These are phyloP conservation scores for Albugo candida DNA, from an alignment of 352 stramenopile species.

Conservation along the genomic window DNA sequence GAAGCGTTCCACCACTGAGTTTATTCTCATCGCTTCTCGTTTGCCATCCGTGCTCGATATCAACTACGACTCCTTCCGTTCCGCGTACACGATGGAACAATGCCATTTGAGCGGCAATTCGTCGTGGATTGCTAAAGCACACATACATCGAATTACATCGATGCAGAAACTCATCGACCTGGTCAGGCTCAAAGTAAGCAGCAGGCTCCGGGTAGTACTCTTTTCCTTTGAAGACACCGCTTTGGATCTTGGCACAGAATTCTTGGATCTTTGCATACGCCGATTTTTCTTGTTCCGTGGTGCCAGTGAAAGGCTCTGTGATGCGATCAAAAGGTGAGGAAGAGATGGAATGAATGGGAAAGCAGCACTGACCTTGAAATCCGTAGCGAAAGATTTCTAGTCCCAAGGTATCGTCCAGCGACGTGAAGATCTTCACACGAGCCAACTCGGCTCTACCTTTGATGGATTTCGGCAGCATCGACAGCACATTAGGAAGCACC, in stretches of 20 bases:
- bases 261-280: slow-evolving; percentile 33
- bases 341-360: not conserved
- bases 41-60: slow-evolving; percentile 73
- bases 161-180: slow-evolving; percentile 43
- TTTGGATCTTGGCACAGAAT: slow-evolving; percentile 55
- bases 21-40: slow-evolving; percentile 69
- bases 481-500: slow-evolving; percentile 44
- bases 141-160: slow-evolving; percentile 69
- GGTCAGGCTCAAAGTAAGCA: slow-evolving; percentile 32
- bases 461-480: slow-evolving; percentile 41
- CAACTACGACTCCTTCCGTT: slow-evolving; percentile 51
- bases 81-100: slow-evolving; percentile 44
- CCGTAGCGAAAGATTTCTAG: slow-evolving; percentile 78
- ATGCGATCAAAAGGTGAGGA: not conserved
- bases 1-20: slow-evolving; percentile 21
- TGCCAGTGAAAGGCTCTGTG: slow-evolving; percentile 34
- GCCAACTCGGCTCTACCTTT: slow-evolving; percentile 32
- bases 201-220: slow-evolving; percentile 28
- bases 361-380: slow-evolving; percentile 16
- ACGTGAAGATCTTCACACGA: slow-evolving; percentile 82
- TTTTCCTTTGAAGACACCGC: slow-evolving; percentile 40
- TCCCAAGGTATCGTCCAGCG: slow-evolving; percentile 60
- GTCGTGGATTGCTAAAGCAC: slow-evolving; percentile 56
- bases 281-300: slow-evolving; percentile 30
- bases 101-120: slow-evolving; percentile 45